Evolutionary conservation across 179 eudicot species (phyloP), one percentile per base, ranked within the genome.

Genomic region (Spergularia azorica): DNA sequence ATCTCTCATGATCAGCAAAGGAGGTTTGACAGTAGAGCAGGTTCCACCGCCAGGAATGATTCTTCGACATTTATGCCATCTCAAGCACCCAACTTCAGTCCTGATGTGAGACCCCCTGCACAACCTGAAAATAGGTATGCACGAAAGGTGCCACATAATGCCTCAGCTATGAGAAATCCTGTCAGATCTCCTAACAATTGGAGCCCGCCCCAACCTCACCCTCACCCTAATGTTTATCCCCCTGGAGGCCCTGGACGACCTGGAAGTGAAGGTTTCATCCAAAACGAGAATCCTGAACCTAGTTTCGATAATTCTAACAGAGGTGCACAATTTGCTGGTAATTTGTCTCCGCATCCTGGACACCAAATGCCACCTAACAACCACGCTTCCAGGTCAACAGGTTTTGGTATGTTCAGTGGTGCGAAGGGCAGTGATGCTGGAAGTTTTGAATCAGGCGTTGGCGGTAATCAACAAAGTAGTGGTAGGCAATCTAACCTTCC

Each of bases 101-200:
- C 81, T 16, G 76, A 77, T 83, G 52, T 62, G 56, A 77, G 73
- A 21, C 71, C 82, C 20, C 46, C 57, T n/a, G 1, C 61, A 14
- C 76, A 73, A 58, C 67, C 62, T 21, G 84, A 80, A 67, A 87
- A 84, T 72, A 82, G 88, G 67, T 86, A 87, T 60, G 79, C 79
- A 36, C 77, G 70, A 73, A 76, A 54, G 17, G 63, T 54, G 39
- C 52, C 78, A 43, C 75, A 67, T 7, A 68, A 63, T 54, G 56
- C 71, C 50, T 39, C 79, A 8, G 67, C 56, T 41, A 20, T 20
- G 11, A 54, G 58, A n/a, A 66, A 52, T 65, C 62, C 80, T 3
- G n/a, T 14, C 63, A 76, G 76, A 60, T 66, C 51, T 52, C 86
- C 63, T 48, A 66, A 56, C 67, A 11, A 55, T 26, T 77, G 66